A percentile compares a stretch with the other conserved stretches of the same genome.
These are phyloP conservation scores for Blastobotrys serpentis DNA, from an alignment of 1,139 yeast genomes.

Conservation along the genomic window DNA sequence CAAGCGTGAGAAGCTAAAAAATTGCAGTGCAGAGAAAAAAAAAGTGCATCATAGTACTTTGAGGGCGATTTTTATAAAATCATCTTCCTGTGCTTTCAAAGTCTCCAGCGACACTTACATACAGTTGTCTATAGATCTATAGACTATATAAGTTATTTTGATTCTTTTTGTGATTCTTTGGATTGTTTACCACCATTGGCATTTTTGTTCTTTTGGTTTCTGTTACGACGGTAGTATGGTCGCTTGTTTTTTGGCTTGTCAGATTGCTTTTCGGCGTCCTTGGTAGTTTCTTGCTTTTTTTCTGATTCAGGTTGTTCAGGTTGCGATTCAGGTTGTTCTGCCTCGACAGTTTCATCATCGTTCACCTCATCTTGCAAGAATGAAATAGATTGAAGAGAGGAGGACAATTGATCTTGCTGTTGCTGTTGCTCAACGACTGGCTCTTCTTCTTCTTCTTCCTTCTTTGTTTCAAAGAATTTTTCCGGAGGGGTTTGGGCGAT, in stretches of 20 bases:
- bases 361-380: constrained; percentile 28
- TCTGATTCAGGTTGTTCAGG: neutral
- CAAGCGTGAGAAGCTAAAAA: neutral
- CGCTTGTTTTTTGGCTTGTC: constrained; percentile 7
- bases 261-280: too few species aligned
- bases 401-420: constrained; percentile 7
- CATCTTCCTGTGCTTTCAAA: constrained; percentile 16
- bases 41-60: constrained; percentile 36
- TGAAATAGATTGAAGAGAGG: constrained; percentile 24
- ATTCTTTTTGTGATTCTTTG: neutral
- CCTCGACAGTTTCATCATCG: constrained; percentile 15
- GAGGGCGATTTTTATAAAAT: constrained; percentile 18
- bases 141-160: constrained; percentile 5
- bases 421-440: constrained; percentile 10
- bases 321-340: constrained; percentile 4
- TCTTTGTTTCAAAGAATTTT: constrained; percentile 24
- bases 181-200: neutral
- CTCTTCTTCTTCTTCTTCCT: constrained; percentile 17
- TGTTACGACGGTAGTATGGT: constrained; percentile 8
- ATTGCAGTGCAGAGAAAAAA: constrained; percentile 11
- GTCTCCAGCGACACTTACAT: constrained; percentile 37
- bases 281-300: neutral
- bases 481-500: constrained; percentile 28
- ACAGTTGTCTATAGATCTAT: neutral
- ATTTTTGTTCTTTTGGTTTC: constrained; percentile 7